Conservation (phyloP, 2,329 filamentous ascomycete genomes). For the Aspergillus pseudonomiae region DNA sequence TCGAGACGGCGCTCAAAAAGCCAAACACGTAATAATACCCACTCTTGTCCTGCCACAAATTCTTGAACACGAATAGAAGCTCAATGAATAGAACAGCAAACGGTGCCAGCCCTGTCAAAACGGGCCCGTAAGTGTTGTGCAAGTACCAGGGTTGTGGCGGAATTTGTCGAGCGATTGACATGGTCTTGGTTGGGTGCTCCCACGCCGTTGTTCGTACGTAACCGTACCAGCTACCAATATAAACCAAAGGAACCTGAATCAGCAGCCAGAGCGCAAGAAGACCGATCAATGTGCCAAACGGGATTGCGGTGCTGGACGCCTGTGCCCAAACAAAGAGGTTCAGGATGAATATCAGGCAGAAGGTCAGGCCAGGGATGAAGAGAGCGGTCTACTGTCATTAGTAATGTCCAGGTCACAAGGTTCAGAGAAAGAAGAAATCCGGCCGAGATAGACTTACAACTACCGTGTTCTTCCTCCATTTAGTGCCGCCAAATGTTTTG, state of each 20-base stretch:
- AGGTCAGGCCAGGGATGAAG: conserved; percentile 77
- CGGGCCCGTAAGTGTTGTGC: conserved; percentile 62
- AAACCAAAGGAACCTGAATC: conserved; percentile 83
- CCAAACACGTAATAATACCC: conserved; percentile 93
- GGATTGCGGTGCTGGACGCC: conserved; percentile 83
- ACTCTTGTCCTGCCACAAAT: conserved; percentile 85
- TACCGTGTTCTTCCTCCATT: conserved; percentile 75
- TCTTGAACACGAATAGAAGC: conserved; percentile 83
- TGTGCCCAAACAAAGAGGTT: conserved; percentile 92
- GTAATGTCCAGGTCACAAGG: conserved; percentile 9
- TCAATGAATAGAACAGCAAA: conserved; percentile 90
- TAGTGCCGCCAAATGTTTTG: conserved; percentile 76
- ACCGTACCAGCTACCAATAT: conserved; percentile 77
- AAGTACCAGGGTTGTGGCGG: conserved; percentile 77
- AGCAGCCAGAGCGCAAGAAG: conserved; percentile 79
- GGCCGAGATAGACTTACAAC: conserved; percentile 46
- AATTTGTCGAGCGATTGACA: conserved; percentile 70
- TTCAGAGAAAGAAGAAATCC: background rate
- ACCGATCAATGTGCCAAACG: conserved; percentile 75
- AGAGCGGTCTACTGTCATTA: conserved; percentile 61
- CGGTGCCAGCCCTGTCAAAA: conserved; percentile 76
- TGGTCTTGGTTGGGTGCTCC: conserved; percentile 81
- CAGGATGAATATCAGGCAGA: conserved; percentile 73
- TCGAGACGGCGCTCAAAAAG: conserved; percentile 73
- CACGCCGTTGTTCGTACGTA: conserved; percentile 69